Evolutionary conservation across 169 alveolate species (phyloP), one percentile per base, ranked within the genome.

Genomic region (Plasmodium blacklocki): DNA sequence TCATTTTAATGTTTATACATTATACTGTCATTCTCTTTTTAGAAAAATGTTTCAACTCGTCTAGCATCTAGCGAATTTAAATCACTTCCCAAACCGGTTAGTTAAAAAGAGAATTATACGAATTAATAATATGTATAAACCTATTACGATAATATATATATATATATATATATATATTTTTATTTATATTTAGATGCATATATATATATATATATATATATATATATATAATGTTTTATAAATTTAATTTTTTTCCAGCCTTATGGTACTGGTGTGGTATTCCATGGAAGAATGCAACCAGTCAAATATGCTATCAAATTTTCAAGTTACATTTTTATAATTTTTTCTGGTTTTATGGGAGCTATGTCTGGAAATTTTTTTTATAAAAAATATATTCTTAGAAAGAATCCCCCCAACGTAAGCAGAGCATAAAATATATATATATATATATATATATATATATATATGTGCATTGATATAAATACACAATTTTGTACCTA

Each of bases 361-460:
- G 95, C 95, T 47, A 80, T 94, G 78, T 92, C 94, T 70, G 96
- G 96, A 39, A 94, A 92, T 76, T 60, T 64, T 72, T 94, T 94
- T 93, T 94, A 83, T 32, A 90, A 72, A 62, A 92, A 92, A 49
- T 94, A 56, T 74, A 80, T 94, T 66, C 73, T 94, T 64, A 73
- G 95, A 62, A 88, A 70, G 73, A 94, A 94, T 66, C 96, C 95
- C 15, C 96, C 96, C 60, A 94, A 94, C 43, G 96, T 94, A 92
- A 70, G 2, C 45, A 32, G 45, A 32, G 7, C 45, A 32, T 32
- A 32, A 32, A 32, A 32, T 2, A 32, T 32, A 32, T 5, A 32
- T 32, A 32, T 0, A 32, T 32, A 32, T 32, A 32, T 49, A 45
- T 75, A 49, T 19, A 21, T 67, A 62, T 14, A 62, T 45, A 56